Base-by-base conservation (phyloP, 139 green algal genomes). In the Picocystis salinarum region DNA sequence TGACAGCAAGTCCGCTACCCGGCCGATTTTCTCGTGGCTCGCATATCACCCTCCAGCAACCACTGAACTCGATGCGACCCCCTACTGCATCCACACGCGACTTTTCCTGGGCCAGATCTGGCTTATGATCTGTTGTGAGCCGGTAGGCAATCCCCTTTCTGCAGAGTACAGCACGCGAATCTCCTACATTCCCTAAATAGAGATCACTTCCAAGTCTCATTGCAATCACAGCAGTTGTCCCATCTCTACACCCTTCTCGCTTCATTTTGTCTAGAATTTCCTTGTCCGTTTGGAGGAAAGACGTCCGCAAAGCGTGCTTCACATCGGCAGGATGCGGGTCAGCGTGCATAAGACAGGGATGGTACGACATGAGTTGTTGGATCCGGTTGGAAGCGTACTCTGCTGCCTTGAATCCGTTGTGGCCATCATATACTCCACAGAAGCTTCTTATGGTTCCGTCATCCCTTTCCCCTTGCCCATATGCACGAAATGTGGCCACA, bases 111-210 rank as follows among this genome's bases (percentile, higher is more conserved):
- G 65, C 52, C 45, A 77, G 42, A 47, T 76, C 53, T 6, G 74
- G 74, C 54, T 83, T 83, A 59, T 83, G 74, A 39, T 83, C 74
- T 18, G 75, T 59, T 2, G 74, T 83, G 9, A 83, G 61, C 3
- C 62, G 52, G 6, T 72, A n/a, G 0, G 69, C 65, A 10, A 24
- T 11, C 6, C 55, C 55, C 19, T 46, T 51, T 7, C 69, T 57
- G 33, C 48, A 66, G 36, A 82, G 45, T 41, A 82, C 71, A 3
- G 73, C 73, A 11, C 73, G 63, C 17, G 34, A 58, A 48, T 82
- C 73, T 7, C 71, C 66, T 18, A 54, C 61, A 42, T 83, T 66
- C 4, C 72, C 74, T 15, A 59, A 45, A 25, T 73, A 83, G 23
- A 85, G 42, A n/a, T 46, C 34, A 20, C 67, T 45, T 4, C 64